Percentiles rank a stretch among this genome's conserved stretches.
Conservation (phyloP, 441 rosid species). For the Melastoma candidum region DNA sequence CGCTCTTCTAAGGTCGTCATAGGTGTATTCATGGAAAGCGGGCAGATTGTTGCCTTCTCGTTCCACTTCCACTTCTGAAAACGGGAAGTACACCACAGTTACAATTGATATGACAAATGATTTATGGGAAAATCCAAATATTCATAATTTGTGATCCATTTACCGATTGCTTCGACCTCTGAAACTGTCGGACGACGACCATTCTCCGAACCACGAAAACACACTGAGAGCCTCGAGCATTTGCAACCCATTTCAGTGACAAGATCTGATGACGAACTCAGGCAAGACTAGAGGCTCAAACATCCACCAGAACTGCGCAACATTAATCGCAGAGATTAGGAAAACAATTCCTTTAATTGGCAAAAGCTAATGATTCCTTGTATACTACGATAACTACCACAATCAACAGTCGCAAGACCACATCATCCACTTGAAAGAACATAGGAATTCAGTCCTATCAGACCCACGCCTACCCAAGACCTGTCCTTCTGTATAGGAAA, state of each 20-base stretch:
- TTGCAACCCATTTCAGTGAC: conserved; percentile 41
- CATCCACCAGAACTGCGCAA: no score
- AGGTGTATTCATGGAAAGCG: conserved; percentile 44
- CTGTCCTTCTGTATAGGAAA: no score
- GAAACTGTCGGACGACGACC: conserved; percentile 20
- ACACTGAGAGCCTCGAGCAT: conserved; percentile 36
- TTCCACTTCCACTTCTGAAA: conserved; percentile 43
- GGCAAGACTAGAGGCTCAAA: no score
- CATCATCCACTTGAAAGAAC: no score
- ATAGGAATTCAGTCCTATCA: no score
- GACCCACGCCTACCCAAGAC: no score
- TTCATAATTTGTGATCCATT: conserved; percentile 13
- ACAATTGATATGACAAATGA: conserved; percentile 2
- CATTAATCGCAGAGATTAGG: no score
- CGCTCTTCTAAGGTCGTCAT: conserved; percentile 45
- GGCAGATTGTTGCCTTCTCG: conserved; percentile 35
- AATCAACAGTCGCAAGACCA: no score
- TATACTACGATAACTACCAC: no score
- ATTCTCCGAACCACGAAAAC: conserved; percentile 32
- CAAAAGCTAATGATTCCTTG: no score
- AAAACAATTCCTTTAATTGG: no score
- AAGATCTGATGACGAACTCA: conserved; percentile 2
- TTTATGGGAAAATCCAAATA: background rate
- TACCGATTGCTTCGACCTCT: conserved; percentile 29
- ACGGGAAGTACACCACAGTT: conserved; percentile 9